Conservation (phyloP, 148 eudicot species). For the Camellia japonica region DNA sequence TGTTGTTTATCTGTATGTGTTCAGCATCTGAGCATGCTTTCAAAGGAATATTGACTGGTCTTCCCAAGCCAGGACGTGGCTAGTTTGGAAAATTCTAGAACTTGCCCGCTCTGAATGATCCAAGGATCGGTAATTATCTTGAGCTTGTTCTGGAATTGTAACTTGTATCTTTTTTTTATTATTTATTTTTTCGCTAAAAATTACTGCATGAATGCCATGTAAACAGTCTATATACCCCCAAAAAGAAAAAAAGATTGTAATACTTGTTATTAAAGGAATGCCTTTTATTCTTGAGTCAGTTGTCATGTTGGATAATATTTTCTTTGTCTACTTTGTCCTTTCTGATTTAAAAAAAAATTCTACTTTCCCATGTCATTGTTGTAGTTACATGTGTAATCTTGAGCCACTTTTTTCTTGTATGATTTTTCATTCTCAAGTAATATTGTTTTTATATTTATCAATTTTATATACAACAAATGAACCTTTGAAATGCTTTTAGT, state of each 20-base stretch:
- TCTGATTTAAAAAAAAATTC: too few species aligned
- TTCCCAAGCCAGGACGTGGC: constrained; percentile 72
- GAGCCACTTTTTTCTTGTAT: too few species aligned
- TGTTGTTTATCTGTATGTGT: constrained; percentile 13
- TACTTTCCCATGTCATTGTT: too few species aligned
- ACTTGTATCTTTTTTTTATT: not conserved
- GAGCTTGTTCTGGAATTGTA: not conserved
- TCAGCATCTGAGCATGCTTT: constrained; percentile 62
- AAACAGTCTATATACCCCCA: too few species aligned
- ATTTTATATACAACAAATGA: not conserved
- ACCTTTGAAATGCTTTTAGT: not conserved
- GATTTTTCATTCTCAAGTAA: not conserved
- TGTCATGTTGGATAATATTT: too few species aligned
- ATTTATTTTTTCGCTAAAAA: too few species aligned
- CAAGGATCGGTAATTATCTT: constrained; percentile 51
- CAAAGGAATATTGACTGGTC: constrained; percentile 54
- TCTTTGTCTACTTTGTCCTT: too few species aligned
- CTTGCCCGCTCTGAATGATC: constrained; percentile 64
- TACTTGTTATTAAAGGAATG: too few species aligned
- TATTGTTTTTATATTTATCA: not conserved
- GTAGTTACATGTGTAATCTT: too few species aligned
- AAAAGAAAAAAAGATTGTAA: too few species aligned
- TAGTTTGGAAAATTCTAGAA: constrained; percentile 72
- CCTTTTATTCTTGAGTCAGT: too few species aligned
- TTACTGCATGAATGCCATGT: too few species aligned